Evolutionary conservation across 2,329 filamentous ascomycete genomes (phyloP).

Genomic region (Achaetomium macrosporum): DNA sequence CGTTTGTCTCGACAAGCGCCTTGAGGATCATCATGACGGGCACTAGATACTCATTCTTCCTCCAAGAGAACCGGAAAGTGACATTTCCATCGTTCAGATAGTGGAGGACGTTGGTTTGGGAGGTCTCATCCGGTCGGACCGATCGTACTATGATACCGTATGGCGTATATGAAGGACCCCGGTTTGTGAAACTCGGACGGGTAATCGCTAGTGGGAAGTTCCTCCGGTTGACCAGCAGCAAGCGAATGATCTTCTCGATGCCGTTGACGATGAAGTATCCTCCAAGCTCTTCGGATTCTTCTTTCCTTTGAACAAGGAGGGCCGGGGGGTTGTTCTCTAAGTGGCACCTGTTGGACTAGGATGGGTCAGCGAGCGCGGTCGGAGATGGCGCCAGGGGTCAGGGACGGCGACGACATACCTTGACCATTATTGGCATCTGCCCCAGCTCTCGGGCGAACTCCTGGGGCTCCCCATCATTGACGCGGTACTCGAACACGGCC

Average conservation of each 20-base stretch:
- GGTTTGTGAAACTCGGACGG: conserved; percentile 80
- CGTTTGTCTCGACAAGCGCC: conserved; percentile 90
- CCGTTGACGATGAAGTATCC: conserved; percentile 98
- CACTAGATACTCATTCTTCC: conserved; percentile 94
- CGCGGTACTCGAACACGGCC: conserved; percentile 73
- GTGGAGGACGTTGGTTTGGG: conserved; percentile 93
- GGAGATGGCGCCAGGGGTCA: conserved; percentile 17
- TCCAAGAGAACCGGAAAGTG: conserved; percentile 95
- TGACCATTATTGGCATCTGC: conserved; percentile 87
- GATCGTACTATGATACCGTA: conserved; percentile 88
- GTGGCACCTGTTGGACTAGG: conserved; percentile 80
- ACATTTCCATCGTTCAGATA: conserved; percentile 95
- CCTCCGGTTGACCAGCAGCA: conserved; percentile 81
- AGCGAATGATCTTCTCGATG: conserved; percentile 91
- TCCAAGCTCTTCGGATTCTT: conserved; percentile 92
- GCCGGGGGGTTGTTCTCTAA: conserved; percentile 79
- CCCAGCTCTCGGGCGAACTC: conserved; percentile 83
- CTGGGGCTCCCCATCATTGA: conserved; percentile 81
- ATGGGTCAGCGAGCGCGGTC: conserved; percentile 14
- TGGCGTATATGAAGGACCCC: conserved; percentile 81
- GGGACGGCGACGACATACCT: conserved; percentile 46
- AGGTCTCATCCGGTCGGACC: conserved; percentile 94
- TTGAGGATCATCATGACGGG: conserved; percentile 96
- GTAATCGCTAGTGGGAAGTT: conserved; percentile 96
- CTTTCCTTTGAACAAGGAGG: conserved; percentile 76